These are phyloP conservation scores for Fomitopsis pulvina DNA, from an alignment of 768 basidiomycete species.

Conservation along the genomic window DNA sequence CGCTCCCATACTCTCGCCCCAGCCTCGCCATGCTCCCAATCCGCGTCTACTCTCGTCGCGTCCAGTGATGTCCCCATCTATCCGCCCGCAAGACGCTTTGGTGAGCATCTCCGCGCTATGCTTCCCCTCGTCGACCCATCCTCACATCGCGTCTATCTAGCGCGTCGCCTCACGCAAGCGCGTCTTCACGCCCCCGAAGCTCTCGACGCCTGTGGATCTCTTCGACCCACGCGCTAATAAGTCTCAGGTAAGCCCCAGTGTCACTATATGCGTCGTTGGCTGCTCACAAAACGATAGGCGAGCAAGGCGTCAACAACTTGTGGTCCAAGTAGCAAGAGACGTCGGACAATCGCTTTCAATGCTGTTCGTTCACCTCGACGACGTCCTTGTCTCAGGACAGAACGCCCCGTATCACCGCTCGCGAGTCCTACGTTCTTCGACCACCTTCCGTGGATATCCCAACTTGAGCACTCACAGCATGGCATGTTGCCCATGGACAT, in stretches of 20 bases:
- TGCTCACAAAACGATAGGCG: conserved; percentile 22
- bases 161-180: conserved; percentile 18
- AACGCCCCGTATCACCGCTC: conserved; percentile 32
- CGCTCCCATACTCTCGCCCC: conserved; percentile 38
- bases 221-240: conserved; percentile 20
- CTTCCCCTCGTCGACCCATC: not conserved
- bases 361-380: conserved; percentile 34
- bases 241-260: conserved; percentile 11
- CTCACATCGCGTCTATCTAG: conserved; percentile 14
- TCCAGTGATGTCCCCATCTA: conserved; percentile 17
- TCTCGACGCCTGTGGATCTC: conserved; percentile 33
- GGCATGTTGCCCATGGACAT: conserved; percentile 42
- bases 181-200: conserved; percentile 25
- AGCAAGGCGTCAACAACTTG: conserved; percentile 34
- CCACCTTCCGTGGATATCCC: conserved; percentile 61
- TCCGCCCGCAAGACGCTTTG: conserved; percentile 19
- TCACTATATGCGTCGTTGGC: conserved; percentile 15
- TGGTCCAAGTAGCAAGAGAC: conserved; percentile 28
- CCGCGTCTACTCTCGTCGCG: not conserved
- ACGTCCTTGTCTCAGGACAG: conserved; percentile 35
- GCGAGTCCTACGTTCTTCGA: conserved; percentile 41
- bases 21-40: conserved; percentile 26
- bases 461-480: conserved; percentile 43
- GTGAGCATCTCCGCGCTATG: conserved; percentile 11
- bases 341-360: conserved; percentile 27